Percentiles rank a stretch among this genome's conserved stretches.
These are phyloP conservation scores for Vaccinium myrtillus DNA, from an alignment of 148 eudicot species.

Conservation along the genomic window DNA sequence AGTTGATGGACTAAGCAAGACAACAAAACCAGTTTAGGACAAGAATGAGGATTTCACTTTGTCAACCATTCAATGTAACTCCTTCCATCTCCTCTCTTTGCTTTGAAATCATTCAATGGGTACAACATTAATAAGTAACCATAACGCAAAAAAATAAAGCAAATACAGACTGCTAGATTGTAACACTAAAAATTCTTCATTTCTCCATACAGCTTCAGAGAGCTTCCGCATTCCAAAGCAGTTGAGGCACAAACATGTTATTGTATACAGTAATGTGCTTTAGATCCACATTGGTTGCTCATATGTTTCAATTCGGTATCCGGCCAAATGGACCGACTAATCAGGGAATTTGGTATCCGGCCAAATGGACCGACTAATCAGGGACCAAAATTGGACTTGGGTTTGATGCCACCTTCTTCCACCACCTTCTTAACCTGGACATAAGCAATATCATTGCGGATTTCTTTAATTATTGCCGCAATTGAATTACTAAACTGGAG, in stretches of 20 bases:
- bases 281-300: too few relatives aligned
- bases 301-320: not conserved
- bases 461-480: not conserved
- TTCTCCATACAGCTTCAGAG: not conserved
- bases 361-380: too few relatives aligned
- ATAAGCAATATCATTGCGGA: not conserved
- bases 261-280: not conserved
- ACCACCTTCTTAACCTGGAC: not conserved
- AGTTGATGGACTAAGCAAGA: not conserved
- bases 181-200: not conserved
- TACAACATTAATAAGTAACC: not conserved
- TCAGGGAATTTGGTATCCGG: not conserved
- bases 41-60: not conserved
- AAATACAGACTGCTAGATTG: not conserved
- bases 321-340: too few relatives aligned
- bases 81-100: not conserved
- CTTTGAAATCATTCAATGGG: not conserved
- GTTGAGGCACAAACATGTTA: not conserved
- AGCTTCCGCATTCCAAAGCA: not conserved
- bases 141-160: not conserved
- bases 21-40: not conserved
- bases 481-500: not conserved
- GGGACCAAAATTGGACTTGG: not conserved
- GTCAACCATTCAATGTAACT: not conserved
- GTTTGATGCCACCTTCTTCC: slow-evolving; percentile 14